phyloP scores from a whole-genome alignment of 768 basidiomycete species.

The Kockovaella imperatae region DNA sequence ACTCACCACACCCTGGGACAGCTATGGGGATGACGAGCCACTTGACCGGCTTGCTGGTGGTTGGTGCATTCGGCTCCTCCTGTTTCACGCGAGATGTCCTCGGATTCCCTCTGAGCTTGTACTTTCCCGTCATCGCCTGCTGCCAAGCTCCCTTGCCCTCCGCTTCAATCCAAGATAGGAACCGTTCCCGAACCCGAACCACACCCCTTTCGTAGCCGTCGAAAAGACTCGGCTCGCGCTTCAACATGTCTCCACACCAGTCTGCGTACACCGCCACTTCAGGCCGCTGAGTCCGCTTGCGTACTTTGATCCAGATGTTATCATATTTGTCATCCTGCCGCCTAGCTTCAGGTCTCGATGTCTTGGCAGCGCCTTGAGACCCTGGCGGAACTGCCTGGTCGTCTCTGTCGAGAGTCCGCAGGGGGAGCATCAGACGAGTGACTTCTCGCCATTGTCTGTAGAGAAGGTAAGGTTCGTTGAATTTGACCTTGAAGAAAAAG shows the following conservation, averaged over 20 bases:
- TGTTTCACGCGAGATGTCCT: slow-evolving; percentile 15
- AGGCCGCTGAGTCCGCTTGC: slow-evolving; percentile 62
- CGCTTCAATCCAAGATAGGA: slow-evolving; percentile 59
- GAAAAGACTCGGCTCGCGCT: slow-evolving; percentile 56
- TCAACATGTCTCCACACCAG: slow-evolving; percentile 77
- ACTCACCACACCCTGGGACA: slow-evolving; percentile 83
- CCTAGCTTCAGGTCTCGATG: too few relatives aligned
- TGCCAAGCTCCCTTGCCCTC: slow-evolving; percentile 49
- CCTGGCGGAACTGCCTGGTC: slow-evolving; percentile 14
- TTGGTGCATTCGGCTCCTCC: slow-evolving; percentile 24
- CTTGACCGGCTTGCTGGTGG: slow-evolving; percentile 48
- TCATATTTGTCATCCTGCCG: too few relatives aligned
- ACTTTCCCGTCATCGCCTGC: slow-evolving; percentile 39
- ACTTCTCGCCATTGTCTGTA: slow-evolving; percentile 96
- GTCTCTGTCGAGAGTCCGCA: slow-evolving; percentile 14
- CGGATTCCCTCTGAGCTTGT: slow-evolving; percentile 32
- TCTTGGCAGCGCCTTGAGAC: neutral
- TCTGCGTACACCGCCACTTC: slow-evolving; percentile 72
- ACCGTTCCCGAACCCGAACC: slow-evolving; percentile 70
- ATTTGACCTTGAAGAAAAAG: slow-evolving; percentile 99
- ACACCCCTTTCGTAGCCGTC: slow-evolving; percentile 68
- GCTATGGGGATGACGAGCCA: slow-evolving; percentile 82
- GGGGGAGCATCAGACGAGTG: slow-evolving; percentile 63
- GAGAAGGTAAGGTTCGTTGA: slow-evolving; percentile 98
- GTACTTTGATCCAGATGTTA: slow-evolving; percentile 46